A percentile compares a stretch with the other conserved stretches of the same genome.
These are phyloP conservation scores for Hygrophila difformis DNA, from an alignment of 257 asterid species.

Conservation along the genomic window DNA sequence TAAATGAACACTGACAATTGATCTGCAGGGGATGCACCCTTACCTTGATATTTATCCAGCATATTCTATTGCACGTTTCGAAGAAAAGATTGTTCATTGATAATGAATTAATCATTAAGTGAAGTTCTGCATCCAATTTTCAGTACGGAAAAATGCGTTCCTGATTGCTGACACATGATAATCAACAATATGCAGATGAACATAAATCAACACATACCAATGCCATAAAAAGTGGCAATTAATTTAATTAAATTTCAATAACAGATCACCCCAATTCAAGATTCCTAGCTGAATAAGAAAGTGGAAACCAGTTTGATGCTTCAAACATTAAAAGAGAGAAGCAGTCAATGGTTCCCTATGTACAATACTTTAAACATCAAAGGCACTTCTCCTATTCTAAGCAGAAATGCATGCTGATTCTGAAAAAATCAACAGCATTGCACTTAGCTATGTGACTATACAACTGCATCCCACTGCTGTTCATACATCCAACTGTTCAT, in stretches of 20 bases:
- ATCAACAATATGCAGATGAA: slow-evolving; percentile 6
- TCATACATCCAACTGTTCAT: slow-evolving; percentile 6
- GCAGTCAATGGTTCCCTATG: slow-evolving; percentile 19
- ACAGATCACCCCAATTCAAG: slow-evolving; percentile 9
- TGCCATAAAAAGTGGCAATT: slow-evolving; percentile 14
- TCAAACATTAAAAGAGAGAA: slow-evolving; percentile 12
- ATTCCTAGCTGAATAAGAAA: slow-evolving; percentile 23
- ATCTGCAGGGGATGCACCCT: too few species aligned
- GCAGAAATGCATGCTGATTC: slow-evolving; percentile 29
- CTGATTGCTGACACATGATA: slow-evolving; percentile 7
- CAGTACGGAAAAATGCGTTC: neutral
- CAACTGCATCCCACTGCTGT: slow-evolving; percentile 14
- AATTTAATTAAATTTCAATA: slow-evolving; percentile 14
- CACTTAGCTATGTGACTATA: slow-evolving; percentile 11
- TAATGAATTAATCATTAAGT: too few species aligned
- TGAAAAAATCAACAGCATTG: slow-evolving; percentile 28
- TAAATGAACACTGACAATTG: too few species aligned
- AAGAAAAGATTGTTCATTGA: too few species aligned
- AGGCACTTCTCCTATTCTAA: slow-evolving; percentile 14
- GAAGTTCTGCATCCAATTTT: neutral
- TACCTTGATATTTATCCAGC: too few species aligned
- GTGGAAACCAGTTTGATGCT: slow-evolving; percentile 9
- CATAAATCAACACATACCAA: slow-evolving; percentile 2
- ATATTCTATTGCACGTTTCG: too few species aligned
- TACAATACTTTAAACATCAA: slow-evolving; percentile 4